Evolutionary conservation across 2,329 filamentous ascomycete genomes (phyloP), one percentile per base, ranked within the genome.

Genomic region (Colletotrichum horii): DNA sequence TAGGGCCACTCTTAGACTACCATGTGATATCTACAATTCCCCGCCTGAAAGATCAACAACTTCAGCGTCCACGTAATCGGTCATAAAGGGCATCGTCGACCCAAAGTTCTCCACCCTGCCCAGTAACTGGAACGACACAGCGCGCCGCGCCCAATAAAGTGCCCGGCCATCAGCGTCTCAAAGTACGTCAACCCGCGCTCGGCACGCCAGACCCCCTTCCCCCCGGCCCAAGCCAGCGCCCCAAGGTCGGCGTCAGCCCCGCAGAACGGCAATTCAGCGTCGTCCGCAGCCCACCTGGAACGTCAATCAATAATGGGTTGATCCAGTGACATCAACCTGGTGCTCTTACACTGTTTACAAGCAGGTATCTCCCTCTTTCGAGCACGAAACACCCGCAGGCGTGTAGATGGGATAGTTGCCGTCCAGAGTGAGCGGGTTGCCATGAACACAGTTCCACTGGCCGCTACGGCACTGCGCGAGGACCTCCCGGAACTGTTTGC

Each of bases 281-380:
- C n/a, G n/a, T n/a, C n/a, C n/a, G n/a, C n/a, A n/a, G n/a, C n/a
- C n/a, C n/a, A n/a, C n/a, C n/a, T n/a, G n/a, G n/a, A n/a, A n/a
- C n/a, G n/a, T 12, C 0, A n/a, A 19, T 43, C 38, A 12, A n/a
- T 19, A n/a, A 2, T 3, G 11, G 16, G 9, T n/a, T 3, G 0
- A 43, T 43, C 9, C 11, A 43, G 19, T 43, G n/a, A 4, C 19
- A 43, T 19, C 9, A 3, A 43, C 16, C 0, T 16, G 30, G 1
- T 9, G 9, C 38, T 9, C 19, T 43, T 2, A 43, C 38, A 0
- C 0, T 3, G 19, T 0, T 43, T 9, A 43, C 8, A 43, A 43
- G 38, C 38, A 43, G 9, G 38, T 43, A 19, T 43, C 38, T 43
- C 38, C 38, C 38, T 43, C 38, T 19, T 43, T 43, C 5, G 38